Percentiles rank a stretch among this genome's conserved stretches.
Conservation (phyloP, 371 early-diverging fungal genomes). For the Haplosporangium sp. region DNA sequence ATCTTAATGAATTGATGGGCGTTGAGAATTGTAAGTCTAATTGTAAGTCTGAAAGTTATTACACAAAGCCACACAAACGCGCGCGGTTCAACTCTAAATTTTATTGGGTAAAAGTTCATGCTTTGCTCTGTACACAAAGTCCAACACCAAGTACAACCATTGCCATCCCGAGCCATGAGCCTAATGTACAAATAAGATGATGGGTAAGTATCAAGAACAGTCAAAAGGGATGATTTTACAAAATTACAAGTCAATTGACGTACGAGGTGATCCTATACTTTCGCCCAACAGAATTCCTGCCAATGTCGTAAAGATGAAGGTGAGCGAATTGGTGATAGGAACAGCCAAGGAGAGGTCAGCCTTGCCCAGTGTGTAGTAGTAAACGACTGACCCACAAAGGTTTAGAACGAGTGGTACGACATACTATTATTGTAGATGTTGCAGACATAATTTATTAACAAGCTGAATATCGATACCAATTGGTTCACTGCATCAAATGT, state of each 20-base stretch:
- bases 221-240: no score
- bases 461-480: background rate
- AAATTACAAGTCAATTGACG: background rate
- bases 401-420: slow-evolving; percentile 89
- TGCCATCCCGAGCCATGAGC: slow-evolving; percentile 74
- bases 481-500: background rate
- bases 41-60: background rate
- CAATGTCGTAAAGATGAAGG: slow-evolving; percentile 86
- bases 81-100: background rate
- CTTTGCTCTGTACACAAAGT: slow-evolving; percentile 69
- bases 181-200: slow-evolving; percentile 29
- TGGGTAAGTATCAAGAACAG: background rate
- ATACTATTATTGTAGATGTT: slow-evolving; percentile 63
- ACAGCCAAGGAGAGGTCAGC: slow-evolving; percentile 93
- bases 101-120: slow-evolving; percentile 8
- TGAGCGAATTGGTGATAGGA: slow-evolving; percentile 91
- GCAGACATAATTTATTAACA: background rate
- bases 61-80: slow-evolving; percentile 11
- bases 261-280: slow-evolving; percentile 67
- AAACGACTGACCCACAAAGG: slow-evolving; percentile 89
- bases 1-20: background rate
- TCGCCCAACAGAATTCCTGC: slow-evolving; percentile 88
- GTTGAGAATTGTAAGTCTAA: background rate
- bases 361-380: slow-evolving; percentile 90
- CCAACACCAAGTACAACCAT: slow-evolving; percentile 75